phyloP scores from a whole-genome alignment of 179 eudicot species.

The Vitellaria paradoxa region DNA sequence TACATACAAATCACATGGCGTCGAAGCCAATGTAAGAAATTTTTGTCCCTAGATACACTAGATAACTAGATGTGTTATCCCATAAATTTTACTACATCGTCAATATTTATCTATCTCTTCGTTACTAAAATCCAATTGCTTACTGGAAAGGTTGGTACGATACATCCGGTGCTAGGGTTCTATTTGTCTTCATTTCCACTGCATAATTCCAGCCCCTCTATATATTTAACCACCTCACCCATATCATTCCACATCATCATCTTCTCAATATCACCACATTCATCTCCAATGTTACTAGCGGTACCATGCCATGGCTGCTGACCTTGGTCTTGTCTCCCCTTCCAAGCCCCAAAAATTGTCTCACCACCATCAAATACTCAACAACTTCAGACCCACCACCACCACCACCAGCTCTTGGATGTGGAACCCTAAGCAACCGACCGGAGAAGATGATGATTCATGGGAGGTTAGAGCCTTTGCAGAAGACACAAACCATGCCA shows the following conservation, averaged over 20 bases:
- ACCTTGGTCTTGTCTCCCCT: slow-evolving; percentile 26
- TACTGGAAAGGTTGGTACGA: slow-evolving; percentile 16
- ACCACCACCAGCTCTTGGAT: slow-evolving; percentile 16
- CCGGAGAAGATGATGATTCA: slow-evolving; percentile 31
- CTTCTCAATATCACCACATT: no score
- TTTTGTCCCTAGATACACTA: not conserved
- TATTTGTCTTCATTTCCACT: slow-evolving; percentile 19
- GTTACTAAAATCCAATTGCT: slow-evolving; percentile 18
- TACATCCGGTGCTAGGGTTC: slow-evolving; percentile 16
- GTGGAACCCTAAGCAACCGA: slow-evolving; percentile 30
- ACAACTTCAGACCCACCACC: not conserved
- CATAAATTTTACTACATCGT: not conserved
- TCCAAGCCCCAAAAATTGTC: slow-evolving; percentile 24
- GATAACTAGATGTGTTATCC: not conserved
- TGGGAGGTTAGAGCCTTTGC: slow-evolving; percentile 59
- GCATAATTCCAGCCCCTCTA: not conserved
- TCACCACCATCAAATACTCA: not conserved
- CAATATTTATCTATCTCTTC: slow-evolving; percentile 6
- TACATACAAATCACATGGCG: not conserved
- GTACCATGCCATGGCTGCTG: slow-evolving; percentile 21
- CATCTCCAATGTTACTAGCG: not conserved
- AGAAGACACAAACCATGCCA: slow-evolving; percentile 37
- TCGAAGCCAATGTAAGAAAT: slow-evolving; percentile 18
- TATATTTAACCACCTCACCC: slow-evolving; percentile 17
- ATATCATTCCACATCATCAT: not conserved